Percentiles rank a stretch among this genome's conserved stretches.
Evolutionary conservation across 257 asterid genomes (phyloP).

Genomic region (Nyctanthes arbortristis): DNA sequence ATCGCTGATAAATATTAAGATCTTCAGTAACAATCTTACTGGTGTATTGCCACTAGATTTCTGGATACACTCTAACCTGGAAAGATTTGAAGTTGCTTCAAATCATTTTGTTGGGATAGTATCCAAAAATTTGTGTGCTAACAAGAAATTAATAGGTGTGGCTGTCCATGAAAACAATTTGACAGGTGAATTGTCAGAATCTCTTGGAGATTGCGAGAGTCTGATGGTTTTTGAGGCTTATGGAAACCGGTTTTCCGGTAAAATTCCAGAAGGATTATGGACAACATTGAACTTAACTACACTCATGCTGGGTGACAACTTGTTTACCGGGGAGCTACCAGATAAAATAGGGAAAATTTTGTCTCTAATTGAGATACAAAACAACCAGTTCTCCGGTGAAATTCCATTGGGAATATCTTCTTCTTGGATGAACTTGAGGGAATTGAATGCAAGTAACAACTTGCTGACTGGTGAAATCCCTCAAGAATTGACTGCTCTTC

Average conservation of each 20-base stretch:
- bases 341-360: no score
- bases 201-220: conserved; percentile 50
- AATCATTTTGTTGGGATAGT: conserved; percentile 58
- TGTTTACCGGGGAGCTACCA: no score
- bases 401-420: conserved; percentile 59
- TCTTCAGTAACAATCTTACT: conserved; percentile 54
- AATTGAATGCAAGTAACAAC: conserved; percentile 61
- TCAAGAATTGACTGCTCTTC: conserved; percentile 58
- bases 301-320: no score
- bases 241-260: conserved; percentile 42
- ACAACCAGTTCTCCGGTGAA: no score
- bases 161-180: conserved; percentile 47
- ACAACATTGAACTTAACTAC: no score
- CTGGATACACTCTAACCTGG: no score
- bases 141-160: conserved; percentile 45
- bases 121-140: conserved; percentile 57
- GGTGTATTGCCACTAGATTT: no score
- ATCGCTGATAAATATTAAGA: conserved; percentile 26
- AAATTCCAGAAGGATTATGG: no score
- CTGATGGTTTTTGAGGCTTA: conserved; percentile 34
- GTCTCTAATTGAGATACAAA: no score
- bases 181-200: no score
- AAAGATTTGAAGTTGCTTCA: no score
- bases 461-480: conserved; percentile 56
- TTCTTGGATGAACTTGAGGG: conserved; percentile 45